Evolutionary conservation across 345 rosid species (phyloP).

Genomic region (Orychophragmus violaceus): DNA sequence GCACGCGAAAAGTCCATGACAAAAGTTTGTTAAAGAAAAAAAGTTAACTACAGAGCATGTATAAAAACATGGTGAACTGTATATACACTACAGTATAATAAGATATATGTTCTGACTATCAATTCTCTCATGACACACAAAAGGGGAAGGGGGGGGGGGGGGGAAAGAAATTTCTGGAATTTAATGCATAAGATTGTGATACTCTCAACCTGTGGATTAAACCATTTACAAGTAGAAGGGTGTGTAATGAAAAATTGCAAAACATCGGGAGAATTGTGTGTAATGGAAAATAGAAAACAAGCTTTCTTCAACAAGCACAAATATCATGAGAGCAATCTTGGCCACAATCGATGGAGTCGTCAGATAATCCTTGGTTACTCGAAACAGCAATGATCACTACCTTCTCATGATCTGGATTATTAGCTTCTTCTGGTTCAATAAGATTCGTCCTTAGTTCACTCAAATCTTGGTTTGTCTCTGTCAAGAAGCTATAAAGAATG

Average conservation of each 20-base stretch:
- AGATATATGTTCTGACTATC: background rate
- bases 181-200: background rate
- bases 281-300: background rate
- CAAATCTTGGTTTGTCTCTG: slow-evolving; percentile 8
- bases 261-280: background rate
- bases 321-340: slow-evolving; percentile 26
- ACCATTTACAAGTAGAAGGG: background rate
- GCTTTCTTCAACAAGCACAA: slow-evolving; percentile 27
- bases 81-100: background rate
- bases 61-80: background rate
- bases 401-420: slow-evolving; percentile 21
- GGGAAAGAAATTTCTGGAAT: background rate
- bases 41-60: background rate
- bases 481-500: background rate
- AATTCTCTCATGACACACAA: background rate
- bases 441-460: slow-evolving; percentile 19
- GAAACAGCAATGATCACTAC: slow-evolving; percentile 18
- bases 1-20: no score
- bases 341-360: slow-evolving; percentile 4
- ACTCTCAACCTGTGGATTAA: background rate
- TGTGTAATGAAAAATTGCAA: background rate
- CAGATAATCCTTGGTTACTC: slow-evolving; percentile 14
- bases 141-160: no score
- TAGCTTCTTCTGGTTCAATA: slow-evolving; percentile 16
- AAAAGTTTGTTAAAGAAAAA: background rate